Conservation (phyloP, 192 early-diverging fungal genomes). For the Allomyces macrogynus region DNA sequence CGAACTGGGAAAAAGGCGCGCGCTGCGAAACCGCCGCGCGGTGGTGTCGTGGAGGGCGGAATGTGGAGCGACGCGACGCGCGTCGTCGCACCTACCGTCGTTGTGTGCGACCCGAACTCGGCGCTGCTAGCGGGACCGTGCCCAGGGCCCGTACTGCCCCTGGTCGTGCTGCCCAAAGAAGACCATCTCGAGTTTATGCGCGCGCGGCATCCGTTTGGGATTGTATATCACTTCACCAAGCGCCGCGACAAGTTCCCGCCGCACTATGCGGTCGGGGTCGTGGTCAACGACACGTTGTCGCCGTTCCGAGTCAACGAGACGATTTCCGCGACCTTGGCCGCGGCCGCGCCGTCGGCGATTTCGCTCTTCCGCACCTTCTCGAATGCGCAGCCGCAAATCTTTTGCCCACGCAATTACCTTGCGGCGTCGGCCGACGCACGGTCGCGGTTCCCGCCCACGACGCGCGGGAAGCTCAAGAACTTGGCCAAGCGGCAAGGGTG, state of each 20-base stretch:
- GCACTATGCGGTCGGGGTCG: neutral
- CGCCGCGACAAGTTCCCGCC: neutral
- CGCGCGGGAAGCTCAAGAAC: neutral
- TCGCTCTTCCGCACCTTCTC: neutral
- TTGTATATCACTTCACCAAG: neutral
- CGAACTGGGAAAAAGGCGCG: no score
- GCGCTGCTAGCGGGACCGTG: neutral
- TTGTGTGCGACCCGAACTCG: neutral
- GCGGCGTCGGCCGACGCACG: neutral
- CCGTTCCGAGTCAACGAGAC: neutral
- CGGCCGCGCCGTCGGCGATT: neutral
- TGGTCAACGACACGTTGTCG: neutral
- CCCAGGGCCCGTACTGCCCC: neutral
- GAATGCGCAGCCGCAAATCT: neutral
- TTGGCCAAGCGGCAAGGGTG: no score
- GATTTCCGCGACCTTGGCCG: neutral
- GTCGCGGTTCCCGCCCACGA: neutral
- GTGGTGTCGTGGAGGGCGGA: neutral
- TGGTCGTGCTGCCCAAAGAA: neutral
- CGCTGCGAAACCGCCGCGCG: neutral
- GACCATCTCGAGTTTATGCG: neutral
- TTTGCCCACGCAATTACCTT: neutral
- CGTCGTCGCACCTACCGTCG: neutral
- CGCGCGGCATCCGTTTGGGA: neutral
- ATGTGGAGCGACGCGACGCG: neutral